Evolutionary conservation across 1,284 basidiomycete genomes (phyloP), one percentile per base, ranked within the genome.

Genomic region (Pyrrhoderma noxium): DNA sequence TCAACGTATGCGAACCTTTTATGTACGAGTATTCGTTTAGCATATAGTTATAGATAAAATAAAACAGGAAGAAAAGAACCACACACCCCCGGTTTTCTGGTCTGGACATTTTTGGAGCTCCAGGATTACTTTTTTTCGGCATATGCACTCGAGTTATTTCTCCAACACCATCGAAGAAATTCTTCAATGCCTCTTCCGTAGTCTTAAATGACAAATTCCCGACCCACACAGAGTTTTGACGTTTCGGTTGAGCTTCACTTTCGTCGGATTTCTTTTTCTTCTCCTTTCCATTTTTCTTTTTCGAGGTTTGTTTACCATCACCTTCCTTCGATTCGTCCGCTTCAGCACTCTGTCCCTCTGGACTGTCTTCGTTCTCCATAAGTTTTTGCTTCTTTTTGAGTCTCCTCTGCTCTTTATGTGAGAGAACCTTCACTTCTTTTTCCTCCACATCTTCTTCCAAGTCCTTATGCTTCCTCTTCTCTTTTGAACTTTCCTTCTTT

Each of bases 201-300:
- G 94, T 97, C 67, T 89, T 89, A 76, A 90, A 99, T 16, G 89
- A 80, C 63, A 99, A 65, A 67, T 99, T 99, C 42, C 96, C 95
- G 36, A 98, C 83, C 91, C 95, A 99, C 35, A 99, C 75, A 2
- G 89, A 92, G 61, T 92, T 85, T 62, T 90, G 80, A 38, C 82
- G 77, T 65, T 80, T 71, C 45, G 62, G 69, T 60, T 47, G 55
- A 59, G 44, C 35, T 23, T 57, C 43, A 52, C 52, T 42, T 50
- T 47, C 57, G 59, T 62, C 40, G 9, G 16, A 27, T 37, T 51
- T 41, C 18, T 38, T 25, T 13, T 39, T 31, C 14, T 16, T 39
- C 27, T 36, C 19, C 34, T 11, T 43, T 45, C n/a, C 42, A 18
- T 50, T 40, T 8, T 19, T 45, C 36, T 44, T 49, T 31, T 31